Percentiles rank a stretch among this genome's conserved stretches.
Evolutionary conservation across 2,329 filamentous ascomycete genomes (phyloP).

Genomic region (Grosmannia huntii): DNA sequence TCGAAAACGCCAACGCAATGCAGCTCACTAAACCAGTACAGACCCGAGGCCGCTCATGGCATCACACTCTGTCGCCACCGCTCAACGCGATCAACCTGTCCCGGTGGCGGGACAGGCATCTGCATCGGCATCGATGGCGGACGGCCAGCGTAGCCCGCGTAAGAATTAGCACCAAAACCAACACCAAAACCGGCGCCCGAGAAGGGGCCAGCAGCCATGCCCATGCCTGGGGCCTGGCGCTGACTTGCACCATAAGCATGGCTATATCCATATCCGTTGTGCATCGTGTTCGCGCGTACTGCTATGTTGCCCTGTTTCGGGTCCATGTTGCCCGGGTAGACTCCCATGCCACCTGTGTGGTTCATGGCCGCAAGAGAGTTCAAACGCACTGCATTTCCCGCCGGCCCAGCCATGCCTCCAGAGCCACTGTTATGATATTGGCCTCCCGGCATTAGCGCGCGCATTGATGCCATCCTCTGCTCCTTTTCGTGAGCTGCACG

Average conservation of each 20-base stretch:
- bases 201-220: background rate
- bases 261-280: background rate
- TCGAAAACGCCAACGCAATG: background rate
- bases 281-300: background rate
- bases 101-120: conserved; percentile 10
- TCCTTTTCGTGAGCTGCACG: conserved; percentile 30
- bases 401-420: background rate
- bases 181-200: background rate
- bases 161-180: background rate
- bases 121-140: conserved; percentile 10
- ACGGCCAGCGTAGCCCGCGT: conserved; percentile 2
- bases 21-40: background rate
- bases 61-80: conserved; percentile 20
- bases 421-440: conserved; percentile 38
- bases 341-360: background rate
- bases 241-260: background rate
- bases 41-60: conserved; percentile 3
- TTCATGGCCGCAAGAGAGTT: background rate
- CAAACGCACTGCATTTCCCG: background rate
- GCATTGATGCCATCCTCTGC: conserved; percentile 33
- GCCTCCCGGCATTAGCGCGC: conserved; percentile 40
- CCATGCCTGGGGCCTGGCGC: background rate
- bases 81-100: conserved; percentile 21
- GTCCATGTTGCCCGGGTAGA: background rate
- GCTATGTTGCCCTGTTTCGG: background rate